These are phyloP conservation scores for Rhizopus sp. DNA, from an alignment of 371 early-diverging fungal genomes.

Conservation along the genomic window DNA sequence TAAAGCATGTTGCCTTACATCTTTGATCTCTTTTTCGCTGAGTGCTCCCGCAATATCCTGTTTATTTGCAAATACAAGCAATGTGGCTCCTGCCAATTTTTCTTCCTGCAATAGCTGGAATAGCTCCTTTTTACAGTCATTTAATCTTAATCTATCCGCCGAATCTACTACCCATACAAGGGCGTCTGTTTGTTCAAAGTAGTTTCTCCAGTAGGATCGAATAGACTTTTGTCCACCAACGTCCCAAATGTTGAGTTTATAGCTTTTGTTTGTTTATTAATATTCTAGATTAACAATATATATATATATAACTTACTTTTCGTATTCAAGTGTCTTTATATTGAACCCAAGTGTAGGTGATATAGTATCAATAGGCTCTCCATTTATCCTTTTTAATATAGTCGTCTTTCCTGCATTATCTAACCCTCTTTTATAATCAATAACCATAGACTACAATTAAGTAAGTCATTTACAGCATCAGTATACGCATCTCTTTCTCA, in stretches of 20 bases:
- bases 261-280: slow-evolving; percentile 12
- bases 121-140: slow-evolving; percentile 85
- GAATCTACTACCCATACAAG: slow-evolving; percentile 99
- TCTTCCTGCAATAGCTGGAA: slow-evolving; percentile 82
- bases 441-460: background rate
- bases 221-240: slow-evolving; percentile 99
- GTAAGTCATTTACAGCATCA: slow-evolving; percentile 68
- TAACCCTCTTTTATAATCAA: slow-evolving; percentile 70
- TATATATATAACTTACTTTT: slow-evolving; percentile 47
- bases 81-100: slow-evolving; percentile 89
- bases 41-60: slow-evolving; percentile 92
- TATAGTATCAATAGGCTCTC: slow-evolving; percentile 88
- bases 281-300: background rate
- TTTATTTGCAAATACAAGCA: slow-evolving; percentile 95
- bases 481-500: slow-evolving; percentile 34
- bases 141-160: slow-evolving; percentile 81
- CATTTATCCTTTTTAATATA: slow-evolving; percentile 93
- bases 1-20: slow-evolving; percentile 36
- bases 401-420: slow-evolving; percentile 99
- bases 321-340: slow-evolving; percentile 90
- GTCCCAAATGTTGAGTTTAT: slow-evolving; percentile 72
- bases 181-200: slow-evolving; percentile 99
- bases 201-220: slow-evolving; percentile 98
- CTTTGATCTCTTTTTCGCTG: slow-evolving; percentile 68
- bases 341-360: slow-evolving; percentile 98